Evolutionary conservation across 1,139 yeast genomes (phyloP).

Genomic region (Pneumocystis carinii): DNA sequence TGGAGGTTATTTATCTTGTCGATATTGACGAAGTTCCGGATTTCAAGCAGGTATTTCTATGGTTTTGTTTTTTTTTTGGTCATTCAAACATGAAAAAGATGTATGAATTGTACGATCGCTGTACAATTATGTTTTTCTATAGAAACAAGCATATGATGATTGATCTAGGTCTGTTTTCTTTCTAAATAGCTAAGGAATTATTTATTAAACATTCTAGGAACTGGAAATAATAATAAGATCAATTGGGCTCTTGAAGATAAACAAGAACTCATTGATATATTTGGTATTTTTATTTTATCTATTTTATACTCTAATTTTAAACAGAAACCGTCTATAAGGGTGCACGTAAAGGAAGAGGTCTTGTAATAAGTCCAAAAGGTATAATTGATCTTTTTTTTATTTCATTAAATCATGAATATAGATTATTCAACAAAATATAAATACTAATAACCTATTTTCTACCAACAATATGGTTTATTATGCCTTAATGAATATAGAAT

Average conservation of each 20-base stretch:
- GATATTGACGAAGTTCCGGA: constrained; percentile 83
- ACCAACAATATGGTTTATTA: too few relatives aligned
- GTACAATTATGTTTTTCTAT: constrained; percentile 84
- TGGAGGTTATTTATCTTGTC: constrained; percentile 41
- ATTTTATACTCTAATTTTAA: constrained; percentile 40
- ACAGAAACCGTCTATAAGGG: background rate
- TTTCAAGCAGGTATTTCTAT: constrained; percentile 37
- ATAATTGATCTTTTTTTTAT: background rate
- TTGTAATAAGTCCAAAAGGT: constrained; percentile 43
- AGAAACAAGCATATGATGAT: constrained; percentile 73
- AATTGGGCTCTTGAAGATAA: constrained; percentile 65
- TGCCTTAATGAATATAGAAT: background rate
- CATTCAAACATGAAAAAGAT: constrained; percentile 30
- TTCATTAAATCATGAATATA: background rate
- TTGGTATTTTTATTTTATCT: constrained; percentile 81
- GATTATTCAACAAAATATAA: constrained; percentile 1
- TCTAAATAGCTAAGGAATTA: too few relatives aligned
- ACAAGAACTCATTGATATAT: constrained; percentile 80
- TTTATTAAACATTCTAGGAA: constrained; percentile 65
- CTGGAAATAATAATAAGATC: constrained; percentile 90
- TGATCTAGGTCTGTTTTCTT: background rate
- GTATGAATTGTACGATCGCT: constrained; percentile 86
- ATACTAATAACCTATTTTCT: background rate
- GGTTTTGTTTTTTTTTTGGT: background rate
- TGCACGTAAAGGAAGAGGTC: constrained; percentile 49